Evolutionary conservation across 345 rosid genomes (phyloP).

Genomic region (Rhizophora mangle): DNA sequence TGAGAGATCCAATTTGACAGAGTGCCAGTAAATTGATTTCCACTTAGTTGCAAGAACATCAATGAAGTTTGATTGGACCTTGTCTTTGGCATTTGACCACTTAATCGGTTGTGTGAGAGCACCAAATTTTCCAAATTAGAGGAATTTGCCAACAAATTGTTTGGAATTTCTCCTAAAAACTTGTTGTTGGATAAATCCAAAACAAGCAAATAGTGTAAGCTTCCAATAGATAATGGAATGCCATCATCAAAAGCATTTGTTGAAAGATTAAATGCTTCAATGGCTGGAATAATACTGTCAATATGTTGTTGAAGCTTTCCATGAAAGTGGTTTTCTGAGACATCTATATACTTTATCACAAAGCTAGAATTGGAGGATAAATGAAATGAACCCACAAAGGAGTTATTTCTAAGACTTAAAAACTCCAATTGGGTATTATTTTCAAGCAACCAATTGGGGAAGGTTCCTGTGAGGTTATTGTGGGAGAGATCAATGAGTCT

Average conservation of each 20-base stretch:
- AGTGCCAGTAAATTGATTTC: not conserved
- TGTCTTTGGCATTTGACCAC: not conserved
- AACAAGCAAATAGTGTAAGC: no score
- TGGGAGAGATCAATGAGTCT: no score
- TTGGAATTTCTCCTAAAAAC: not conserved
- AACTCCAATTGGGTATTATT: not conserved
- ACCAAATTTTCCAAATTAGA: not conserved
- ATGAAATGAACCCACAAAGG: no score
- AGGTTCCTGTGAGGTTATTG: no score
- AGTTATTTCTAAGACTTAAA: not conserved
- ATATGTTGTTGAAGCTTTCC: not conserved
- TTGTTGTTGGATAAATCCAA: no score
- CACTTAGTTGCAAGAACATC: no score
- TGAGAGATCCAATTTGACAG: not conserved
- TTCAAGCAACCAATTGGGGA: no score
- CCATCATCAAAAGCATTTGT: no score
- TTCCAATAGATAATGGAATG: no score
- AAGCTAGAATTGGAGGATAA: no score
- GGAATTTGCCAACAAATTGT: not conserved
- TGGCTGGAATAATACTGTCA: not conserved
- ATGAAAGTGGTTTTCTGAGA: not conserved
- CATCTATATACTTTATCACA: no score
- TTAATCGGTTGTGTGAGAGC: constrained; percentile 1
- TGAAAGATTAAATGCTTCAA: not conserved
- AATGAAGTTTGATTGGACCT: no score